A percentile compares a stretch with the other conserved stretches of the same genome.
Conservation (phyloP, 169 alveolate genomes). For the Besnoitia besnoiti region DNA sequence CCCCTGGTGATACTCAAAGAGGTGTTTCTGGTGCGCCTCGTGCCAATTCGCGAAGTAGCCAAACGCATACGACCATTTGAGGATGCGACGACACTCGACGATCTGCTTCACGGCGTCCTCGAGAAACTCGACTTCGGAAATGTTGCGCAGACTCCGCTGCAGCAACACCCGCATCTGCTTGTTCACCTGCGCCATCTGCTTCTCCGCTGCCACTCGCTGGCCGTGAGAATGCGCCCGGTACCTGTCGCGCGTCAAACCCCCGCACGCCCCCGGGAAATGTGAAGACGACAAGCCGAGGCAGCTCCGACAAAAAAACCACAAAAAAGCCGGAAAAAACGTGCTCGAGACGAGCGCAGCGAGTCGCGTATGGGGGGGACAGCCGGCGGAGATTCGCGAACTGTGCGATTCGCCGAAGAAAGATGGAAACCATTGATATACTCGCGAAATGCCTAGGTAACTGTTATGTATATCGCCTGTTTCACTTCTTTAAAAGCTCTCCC, state of each 20-base stretch:
- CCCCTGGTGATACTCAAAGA: conserved; percentile 71
- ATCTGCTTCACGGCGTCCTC: conserved; percentile 65
- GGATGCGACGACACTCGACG: conserved; percentile 66
- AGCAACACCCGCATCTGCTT: conserved; percentile 42
- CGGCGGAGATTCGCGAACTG: no score
- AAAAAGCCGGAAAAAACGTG: neutral
- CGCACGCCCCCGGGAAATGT: neutral
- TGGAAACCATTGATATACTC: no score
- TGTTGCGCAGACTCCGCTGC: conserved; percentile 42
- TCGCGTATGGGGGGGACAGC: neutral
- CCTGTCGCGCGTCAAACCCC: neutral
- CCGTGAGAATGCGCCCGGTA: conserved; percentile 66
- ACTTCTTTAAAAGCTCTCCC: no score
- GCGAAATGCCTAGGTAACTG: no score
- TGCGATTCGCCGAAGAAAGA: neutral
- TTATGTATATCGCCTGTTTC: no score
- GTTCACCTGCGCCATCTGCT: conserved; percentile 48
- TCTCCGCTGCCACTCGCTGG: conserved; percentile 63
- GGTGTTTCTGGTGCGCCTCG: conserved; percentile 42
- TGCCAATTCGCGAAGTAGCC: conserved; percentile 56
- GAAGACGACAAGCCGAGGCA: no score
- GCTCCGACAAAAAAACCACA: neutral
- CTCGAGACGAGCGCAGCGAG: neutral
- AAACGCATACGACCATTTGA: conserved; percentile 71
- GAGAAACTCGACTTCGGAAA: conserved; percentile 65